Conservation (phyloP, 495 filamentous ascomycete species). For the Penicillium fimorum region DNA sequence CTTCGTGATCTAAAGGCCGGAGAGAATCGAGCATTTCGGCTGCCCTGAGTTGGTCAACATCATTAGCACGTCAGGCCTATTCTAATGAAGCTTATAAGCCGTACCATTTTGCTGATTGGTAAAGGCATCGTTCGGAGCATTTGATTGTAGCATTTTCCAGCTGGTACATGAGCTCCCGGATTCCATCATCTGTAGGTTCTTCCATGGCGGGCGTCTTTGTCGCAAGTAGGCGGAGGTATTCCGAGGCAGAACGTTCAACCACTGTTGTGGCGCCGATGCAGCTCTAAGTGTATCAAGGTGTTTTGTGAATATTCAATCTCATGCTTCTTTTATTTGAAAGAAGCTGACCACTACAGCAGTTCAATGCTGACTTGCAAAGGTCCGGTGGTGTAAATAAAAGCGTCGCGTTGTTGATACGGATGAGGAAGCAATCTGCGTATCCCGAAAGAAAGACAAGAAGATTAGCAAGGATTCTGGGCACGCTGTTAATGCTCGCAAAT, state of each 20-base stretch:
- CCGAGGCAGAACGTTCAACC: not conserved
- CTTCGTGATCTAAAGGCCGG: constrained; percentile 45
- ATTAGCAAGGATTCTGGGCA: not conserved
- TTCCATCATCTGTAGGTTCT: constrained; percentile 37
- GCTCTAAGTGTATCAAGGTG: not conserved
- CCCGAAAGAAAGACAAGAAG: not conserved
- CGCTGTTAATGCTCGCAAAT: no score
- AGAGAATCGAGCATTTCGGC: constrained; percentile 91
- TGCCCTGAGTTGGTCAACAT: constrained; percentile 58
- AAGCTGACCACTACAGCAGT: not conserved
- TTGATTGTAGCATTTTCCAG: constrained; percentile 83
- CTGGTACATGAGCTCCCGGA: constrained; percentile 55
- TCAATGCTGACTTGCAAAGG: not conserved
- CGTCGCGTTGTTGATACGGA: not conserved
- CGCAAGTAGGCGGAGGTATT: not conserved
- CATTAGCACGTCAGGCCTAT: not conserved
- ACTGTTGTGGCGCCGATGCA: not conserved
- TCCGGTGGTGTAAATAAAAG: constrained; percentile 5
- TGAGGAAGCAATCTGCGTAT: not conserved
- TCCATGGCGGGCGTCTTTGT: constrained; percentile 31
- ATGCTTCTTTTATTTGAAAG: not conserved
- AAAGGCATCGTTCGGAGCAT: constrained; percentile 92
- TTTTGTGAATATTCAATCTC: not conserved
- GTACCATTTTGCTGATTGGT: constrained; percentile 97
- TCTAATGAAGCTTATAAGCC: not conserved